Percentiles rank a stretch among this genome's conserved stretches.
These are phyloP conservation scores for Fusarium secorum DNA, from an alignment of 2,329 filamentous ascomycete genomes.

Conservation along the genomic window DNA sequence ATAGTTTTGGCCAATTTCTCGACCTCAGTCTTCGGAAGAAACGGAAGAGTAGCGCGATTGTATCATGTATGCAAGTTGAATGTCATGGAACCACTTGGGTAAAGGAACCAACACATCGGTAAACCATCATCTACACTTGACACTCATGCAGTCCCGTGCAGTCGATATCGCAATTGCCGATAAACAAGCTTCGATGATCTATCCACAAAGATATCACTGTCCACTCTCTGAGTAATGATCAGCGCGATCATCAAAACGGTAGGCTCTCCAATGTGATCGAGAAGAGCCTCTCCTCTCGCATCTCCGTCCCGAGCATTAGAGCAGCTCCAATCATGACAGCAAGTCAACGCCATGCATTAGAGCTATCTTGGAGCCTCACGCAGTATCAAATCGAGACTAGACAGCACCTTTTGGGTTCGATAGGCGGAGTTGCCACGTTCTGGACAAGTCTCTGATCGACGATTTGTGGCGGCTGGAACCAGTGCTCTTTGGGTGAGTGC, in stretches of 20 bases:
- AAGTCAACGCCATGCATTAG: neutral
- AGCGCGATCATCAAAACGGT: neutral
- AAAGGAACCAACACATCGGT: neutral
- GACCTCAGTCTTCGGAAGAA: neutral
- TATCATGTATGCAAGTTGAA: neutral
- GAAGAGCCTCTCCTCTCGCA: neutral
- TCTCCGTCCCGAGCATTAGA: neutral
- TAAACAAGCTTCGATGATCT: neutral
- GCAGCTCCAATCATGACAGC: neutral
- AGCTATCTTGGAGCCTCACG: neutral
- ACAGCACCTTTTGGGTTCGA: neutral
- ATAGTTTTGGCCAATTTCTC: slow-evolving; percentile 37
- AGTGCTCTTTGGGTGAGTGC: neutral
- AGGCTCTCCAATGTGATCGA: neutral
- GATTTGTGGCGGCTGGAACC: neutral
- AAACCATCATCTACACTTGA: neutral
- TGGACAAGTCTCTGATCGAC: neutral
- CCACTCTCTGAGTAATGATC: neutral
- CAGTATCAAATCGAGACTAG: neutral
- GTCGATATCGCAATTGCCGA: neutral
- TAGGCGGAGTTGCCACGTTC: neutral
- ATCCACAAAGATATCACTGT: neutral
- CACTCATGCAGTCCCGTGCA: neutral
- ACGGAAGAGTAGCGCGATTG: neutral
- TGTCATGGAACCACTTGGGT: neutral